Evolutionary conservation across 129 eudicot species (phyloP), one percentile per base, ranked within the genome.

Genomic region (Daucus carota): DNA sequence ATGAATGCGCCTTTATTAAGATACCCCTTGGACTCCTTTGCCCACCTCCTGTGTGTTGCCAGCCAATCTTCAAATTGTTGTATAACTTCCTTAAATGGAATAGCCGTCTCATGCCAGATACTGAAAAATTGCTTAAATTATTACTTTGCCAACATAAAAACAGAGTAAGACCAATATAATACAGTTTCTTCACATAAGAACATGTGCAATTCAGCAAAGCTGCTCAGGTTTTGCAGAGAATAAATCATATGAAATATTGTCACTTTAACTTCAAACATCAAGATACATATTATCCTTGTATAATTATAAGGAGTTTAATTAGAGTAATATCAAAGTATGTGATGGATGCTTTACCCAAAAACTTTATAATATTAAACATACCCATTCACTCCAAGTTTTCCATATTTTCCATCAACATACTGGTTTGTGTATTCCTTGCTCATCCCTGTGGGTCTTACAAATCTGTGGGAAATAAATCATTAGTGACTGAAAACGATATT

Each of bases 391-490:
- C 98, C 96, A 29, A 87, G 45, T 52, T 81, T 85, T n/a, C 98
- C 98, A 76, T 94, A 94, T 67, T 94, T 91, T 63, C 97, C 96
- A 85, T 87, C 91, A 32, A 91, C 88, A 26, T 91, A 94, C 77
- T 91, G 84, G 67, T 87, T 75, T 60, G 85, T 82, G 74, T 93
- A 87, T 62, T 87, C 82, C 80, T 94, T 96, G 41, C 82, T 83
- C 98, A 91, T 89, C 78, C 77, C 78, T 10, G 34, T 60, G 75
- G 98, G 98, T 86, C 98, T 89, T 13, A 94, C 98, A 83, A 94
- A 94, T 88, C 98, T 91, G 95, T 36, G 11, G 18, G 60, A 22
- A 50, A 75, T 17, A 44, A 34, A 40, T 10, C 74, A 60, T 24
- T 15, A 54, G 60, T 73, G 67, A 62, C 24, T 20, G 32, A 11